A percentile compares a stretch with the other conserved stretches of the same genome.
These are phyloP conservation scores for Amaranthus palmeri DNA, from an alignment of 148 eudicot species.

Conservation along the genomic window DNA sequence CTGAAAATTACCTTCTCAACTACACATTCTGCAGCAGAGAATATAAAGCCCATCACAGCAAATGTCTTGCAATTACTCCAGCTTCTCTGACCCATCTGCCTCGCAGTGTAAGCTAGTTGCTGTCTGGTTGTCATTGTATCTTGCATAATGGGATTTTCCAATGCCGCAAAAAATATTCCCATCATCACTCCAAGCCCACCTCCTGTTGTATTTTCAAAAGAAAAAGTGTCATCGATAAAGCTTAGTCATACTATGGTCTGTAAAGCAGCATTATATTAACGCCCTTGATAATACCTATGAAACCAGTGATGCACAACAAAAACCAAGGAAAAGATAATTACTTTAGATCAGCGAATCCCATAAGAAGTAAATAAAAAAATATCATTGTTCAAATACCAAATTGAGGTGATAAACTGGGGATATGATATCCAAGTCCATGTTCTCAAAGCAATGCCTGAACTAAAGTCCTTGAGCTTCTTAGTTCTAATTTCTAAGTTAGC, in stretches of 20 bases:
- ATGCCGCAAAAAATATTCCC: constrained; percentile 86
- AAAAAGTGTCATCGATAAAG: neutral
- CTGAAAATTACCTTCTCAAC: constrained; percentile 61
- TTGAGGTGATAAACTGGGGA: neutral
- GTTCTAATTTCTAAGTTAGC: neutral
- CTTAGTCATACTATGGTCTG: neutral
- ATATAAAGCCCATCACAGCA: constrained; percentile 80
- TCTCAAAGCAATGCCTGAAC: neutral
- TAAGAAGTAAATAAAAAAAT: no score
- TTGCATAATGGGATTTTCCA: constrained; percentile 73
- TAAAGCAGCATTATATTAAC: neutral
- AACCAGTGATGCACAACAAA: neutral
- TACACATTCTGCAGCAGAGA: constrained; percentile 83
- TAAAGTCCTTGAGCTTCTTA: no score
- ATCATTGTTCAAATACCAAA: neutral
- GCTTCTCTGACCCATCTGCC: constrained; percentile 85
- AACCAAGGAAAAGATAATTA: neutral
- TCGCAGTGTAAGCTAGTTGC: constrained; percentile 62
- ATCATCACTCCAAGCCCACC: constrained; percentile 84
- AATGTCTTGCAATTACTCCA: constrained; percentile 91
- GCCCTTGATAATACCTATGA: neutral
- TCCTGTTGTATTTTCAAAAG: constrained; percentile 37
- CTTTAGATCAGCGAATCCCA: neutral
- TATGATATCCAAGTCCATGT: neutral
- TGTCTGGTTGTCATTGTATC: constrained; percentile 70